Conservation (phyloP, 1,139 yeast species). For the Candida dubliniensis region DNA sequence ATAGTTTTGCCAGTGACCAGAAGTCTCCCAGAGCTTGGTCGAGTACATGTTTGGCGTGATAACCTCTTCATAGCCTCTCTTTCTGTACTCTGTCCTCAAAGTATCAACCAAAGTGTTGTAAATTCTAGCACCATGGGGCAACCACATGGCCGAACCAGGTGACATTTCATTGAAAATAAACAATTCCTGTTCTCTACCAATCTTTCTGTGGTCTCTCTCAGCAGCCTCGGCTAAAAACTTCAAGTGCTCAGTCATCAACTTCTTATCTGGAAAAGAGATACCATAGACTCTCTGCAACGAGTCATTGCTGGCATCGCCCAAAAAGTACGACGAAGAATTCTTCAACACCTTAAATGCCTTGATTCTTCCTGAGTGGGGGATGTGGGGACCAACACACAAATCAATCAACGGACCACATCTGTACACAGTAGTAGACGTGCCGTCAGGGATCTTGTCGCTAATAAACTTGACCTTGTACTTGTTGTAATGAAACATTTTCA, state of each 20-base stretch:
- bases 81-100: slow-evolving; percentile 78
- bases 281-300: slow-evolving; percentile 98
- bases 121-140: slow-evolving; percentile 97
- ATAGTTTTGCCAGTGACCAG: slow-evolving; percentile 98
- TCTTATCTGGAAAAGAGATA: slow-evolving; percentile 98
- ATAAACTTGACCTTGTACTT: slow-evolving; percentile 92
- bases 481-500: slow-evolving; percentile 93
- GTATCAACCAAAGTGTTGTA: slow-evolving; percentile 80
- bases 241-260: slow-evolving; percentile 91
- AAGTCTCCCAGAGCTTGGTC: slow-evolving; percentile 93
- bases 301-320: slow-evolving; percentile 91
- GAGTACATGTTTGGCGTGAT: slow-evolving; percentile 98
- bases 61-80: slow-evolving; percentile 95
- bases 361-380: slow-evolving; percentile 95
- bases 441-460: slow-evolving; percentile 89
- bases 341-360: slow-evolving; percentile 93
- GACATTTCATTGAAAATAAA: slow-evolving; percentile 94
- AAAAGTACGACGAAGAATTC: slow-evolving; percentile 94
- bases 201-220: slow-evolving; percentile 94
- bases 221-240: slow-evolving; percentile 97
- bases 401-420: slow-evolving; percentile 98
- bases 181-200: slow-evolving; percentile 95
- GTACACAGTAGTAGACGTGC: slow-evolving; percentile 93
- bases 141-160: slow-evolving; percentile 97
- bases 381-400: slow-evolving; percentile 97